phyloP scores from a whole-genome alignment of 345 rosid species.

The Hibiscus trionum region DNA sequence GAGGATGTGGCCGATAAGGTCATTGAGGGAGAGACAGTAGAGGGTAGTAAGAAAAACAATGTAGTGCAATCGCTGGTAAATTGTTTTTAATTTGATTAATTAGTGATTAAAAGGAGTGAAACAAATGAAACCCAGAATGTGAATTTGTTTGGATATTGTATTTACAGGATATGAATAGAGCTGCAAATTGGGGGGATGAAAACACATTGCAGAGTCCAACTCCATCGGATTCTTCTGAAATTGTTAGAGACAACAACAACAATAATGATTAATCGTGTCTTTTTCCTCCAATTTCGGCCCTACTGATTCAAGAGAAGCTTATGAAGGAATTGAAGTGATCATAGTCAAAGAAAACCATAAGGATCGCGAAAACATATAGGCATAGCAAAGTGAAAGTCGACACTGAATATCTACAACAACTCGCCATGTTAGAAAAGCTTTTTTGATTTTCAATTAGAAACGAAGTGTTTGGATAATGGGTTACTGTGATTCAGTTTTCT shows the following conservation, averaged over 20 bases:
- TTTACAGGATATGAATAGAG: slow-evolving; percentile 14
- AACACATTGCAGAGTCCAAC: slow-evolving; percentile 24
- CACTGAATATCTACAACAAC: neutral
- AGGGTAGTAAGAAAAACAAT: slow-evolving; percentile 24
- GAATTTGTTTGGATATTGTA: too few relatives aligned
- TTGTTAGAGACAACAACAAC: slow-evolving; percentile 5
- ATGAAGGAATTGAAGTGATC: slow-evolving; percentile 14
- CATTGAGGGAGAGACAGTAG: slow-evolving; percentile 55
- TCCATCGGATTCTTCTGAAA: neutral
- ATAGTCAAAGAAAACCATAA: slow-evolving; percentile 16
- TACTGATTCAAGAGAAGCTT: slow-evolving; percentile 19
- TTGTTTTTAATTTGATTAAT: neutral
- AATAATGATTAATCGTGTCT: neutral
- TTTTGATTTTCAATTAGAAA: neutral
- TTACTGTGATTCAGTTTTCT: slow-evolving; percentile 8
- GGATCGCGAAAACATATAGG: slow-evolving; percentile 17
- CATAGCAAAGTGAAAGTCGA: slow-evolving; percentile 2
- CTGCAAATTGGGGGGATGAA: slow-evolving; percentile 9
- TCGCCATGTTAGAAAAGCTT: slow-evolving; percentile 13
- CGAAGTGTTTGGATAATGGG: slow-evolving; percentile 15
- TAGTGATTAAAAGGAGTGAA: too few relatives aligned
- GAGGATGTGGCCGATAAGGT: slow-evolving; percentile 55
- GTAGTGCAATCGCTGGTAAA: slow-evolving; percentile 10
- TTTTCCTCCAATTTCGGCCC: slow-evolving; percentile 14
- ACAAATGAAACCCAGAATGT: neutral